A percentile compares a stretch with the other conserved stretches of the same genome.
These are phyloP conservation scores for Fusarium penzigii DNA, from an alignment of 2,329 filamentous ascomycete species.

Conservation along the genomic window DNA sequence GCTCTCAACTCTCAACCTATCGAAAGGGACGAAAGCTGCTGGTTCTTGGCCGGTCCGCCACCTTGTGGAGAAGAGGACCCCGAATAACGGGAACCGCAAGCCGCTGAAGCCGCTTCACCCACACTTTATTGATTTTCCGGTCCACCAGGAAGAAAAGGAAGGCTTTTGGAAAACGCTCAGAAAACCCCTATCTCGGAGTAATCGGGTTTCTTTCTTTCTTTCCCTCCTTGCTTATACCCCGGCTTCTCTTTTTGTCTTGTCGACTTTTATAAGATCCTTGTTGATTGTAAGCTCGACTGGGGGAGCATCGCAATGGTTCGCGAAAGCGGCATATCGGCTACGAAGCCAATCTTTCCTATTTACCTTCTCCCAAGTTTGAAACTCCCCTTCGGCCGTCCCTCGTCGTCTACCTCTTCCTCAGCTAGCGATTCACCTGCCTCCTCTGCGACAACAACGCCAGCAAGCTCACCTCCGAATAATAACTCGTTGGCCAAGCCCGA, in stretches of 20 bases:
- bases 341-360: constrained; percentile 48
- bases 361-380: constrained; percentile 55
- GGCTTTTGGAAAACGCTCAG: constrained; percentile 11
- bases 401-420: constrained; percentile 38
- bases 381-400: constrained; percentile 48
- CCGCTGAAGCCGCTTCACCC: constrained; percentile 1
- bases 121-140: constrained; percentile 16
- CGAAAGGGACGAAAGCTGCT: neutral
- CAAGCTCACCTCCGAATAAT: constrained; percentile 27
- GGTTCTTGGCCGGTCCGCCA: constrained; percentile 8
- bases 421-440: constrained; percentile 30
- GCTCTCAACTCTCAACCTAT: constrained; percentile 1
- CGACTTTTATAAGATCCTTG: constrained; percentile 4
- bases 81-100: constrained; percentile 7
- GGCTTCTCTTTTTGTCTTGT: neutral
- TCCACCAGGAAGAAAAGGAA: constrained; percentile 8
- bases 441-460: constrained; percentile 31
- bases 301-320: constrained; percentile 31
- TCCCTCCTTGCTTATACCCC: too few relatives aligned
- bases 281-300: neutral
- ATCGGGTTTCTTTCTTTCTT: neutral
- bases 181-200: neutral
- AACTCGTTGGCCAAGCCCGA: constrained; percentile 12
- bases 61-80: constrained; percentile 14
- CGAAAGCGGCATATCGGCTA: constrained; percentile 42